A percentile compares a stretch with the other conserved stretches of the same genome.
Conservation (phyloP, 768 basidiomycete genomes). For the Macrolepiota albuminosa region DNA sequence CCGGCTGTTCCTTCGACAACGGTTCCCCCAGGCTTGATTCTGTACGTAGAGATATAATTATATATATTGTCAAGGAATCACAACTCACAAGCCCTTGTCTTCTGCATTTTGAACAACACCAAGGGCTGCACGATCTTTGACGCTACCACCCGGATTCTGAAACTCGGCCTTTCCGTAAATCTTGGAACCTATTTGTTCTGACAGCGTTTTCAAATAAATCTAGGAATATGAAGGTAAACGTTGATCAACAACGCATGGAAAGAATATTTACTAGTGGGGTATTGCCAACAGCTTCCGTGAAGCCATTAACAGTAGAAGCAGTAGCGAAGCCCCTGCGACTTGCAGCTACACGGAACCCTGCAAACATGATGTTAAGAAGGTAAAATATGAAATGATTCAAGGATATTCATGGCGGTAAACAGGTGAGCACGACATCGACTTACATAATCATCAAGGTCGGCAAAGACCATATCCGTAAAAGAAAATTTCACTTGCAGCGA, state of each 20-base stretch:
- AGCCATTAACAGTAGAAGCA: slow-evolving; percentile 58
- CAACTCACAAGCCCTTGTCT: slow-evolving; percentile 66
- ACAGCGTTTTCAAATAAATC: slow-evolving; percentile 81
- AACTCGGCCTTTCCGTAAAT: slow-evolving; percentile 98
- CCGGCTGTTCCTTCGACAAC: slow-evolving; percentile 98
- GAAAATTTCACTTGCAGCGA: neutral
- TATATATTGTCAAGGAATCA: neutral
- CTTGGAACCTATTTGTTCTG: slow-evolving; percentile 74
- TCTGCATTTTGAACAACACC: slow-evolving; percentile 87
- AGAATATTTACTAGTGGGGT: slow-evolving; percentile 73
- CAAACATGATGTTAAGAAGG: slow-evolving; percentile 27
- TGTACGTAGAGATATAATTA: slow-evolving; percentile 17
- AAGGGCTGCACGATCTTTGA: slow-evolving; percentile 96
- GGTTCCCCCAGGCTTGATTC: slow-evolving; percentile 89
- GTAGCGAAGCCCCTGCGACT: slow-evolving; percentile 33
- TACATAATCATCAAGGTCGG: slow-evolving; percentile 21
- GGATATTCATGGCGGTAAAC: slow-evolving; percentile 10
- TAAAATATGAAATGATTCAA: slow-evolving; percentile 2
- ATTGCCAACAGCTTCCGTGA: slow-evolving; percentile 86
- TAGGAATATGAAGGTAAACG: slow-evolving; percentile 25
- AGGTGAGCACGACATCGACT: slow-evolving; percentile 35
- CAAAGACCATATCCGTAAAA: too few species aligned
- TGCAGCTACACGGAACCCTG: slow-evolving; percentile 23
- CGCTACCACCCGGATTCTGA: slow-evolving; percentile 96
- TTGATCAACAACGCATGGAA: neutral